Percentiles rank a stretch among this genome's conserved stretches.
phyloP scores from a whole-genome alignment of 371 early-diverging fungal genomes.

The Syncephalastrum sp. region DNA sequence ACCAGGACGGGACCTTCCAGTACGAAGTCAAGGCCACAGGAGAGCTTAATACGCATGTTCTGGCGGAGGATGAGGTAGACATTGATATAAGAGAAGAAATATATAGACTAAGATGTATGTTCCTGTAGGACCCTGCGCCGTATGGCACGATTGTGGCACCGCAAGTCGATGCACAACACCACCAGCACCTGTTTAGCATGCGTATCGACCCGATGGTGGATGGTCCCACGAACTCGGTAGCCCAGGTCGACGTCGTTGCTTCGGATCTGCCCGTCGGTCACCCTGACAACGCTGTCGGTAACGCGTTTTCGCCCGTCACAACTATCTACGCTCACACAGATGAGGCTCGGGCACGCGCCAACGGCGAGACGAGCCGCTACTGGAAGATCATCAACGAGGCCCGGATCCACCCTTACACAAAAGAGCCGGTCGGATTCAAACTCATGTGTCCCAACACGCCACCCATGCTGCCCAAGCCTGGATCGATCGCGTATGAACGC shows the following conservation, averaged over 20 bases:
- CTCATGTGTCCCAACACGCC: constrained; percentile 24
- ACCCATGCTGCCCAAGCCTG: constrained; percentile 40
- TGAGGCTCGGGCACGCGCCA: constrained; percentile 29
- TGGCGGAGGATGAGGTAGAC: constrained; percentile 42
- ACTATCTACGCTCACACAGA: constrained; percentile 32
- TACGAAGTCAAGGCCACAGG: constrained; percentile 57
- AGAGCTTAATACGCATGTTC: constrained; percentile 46
- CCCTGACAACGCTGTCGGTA: constrained; percentile 42
- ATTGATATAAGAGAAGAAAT: neutral
- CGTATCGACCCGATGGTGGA: constrained; percentile 54
- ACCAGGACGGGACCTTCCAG: constrained; percentile 52
- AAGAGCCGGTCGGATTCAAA: constrained; percentile 41
- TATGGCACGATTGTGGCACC: constrained; percentile 48
- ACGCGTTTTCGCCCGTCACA: constrained; percentile 30
- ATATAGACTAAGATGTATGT: neutral
- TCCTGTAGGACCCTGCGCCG: constrained; percentile 22
- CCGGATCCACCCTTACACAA: constrained; percentile 38
- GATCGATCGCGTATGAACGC: constrained; percentile 43
- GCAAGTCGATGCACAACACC: constrained; percentile 47
- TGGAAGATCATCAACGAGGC: constrained; percentile 45
- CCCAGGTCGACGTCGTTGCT: constrained; percentile 29
- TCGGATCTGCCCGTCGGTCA: constrained; percentile 40
- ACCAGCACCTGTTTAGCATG: constrained; percentile 52
- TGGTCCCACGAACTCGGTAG: constrained; percentile 36
- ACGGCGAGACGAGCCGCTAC: constrained; percentile 24